A percentile compares a stretch with the other conserved stretches of the same genome.
phyloP scores from a whole-genome alignment of 2,329 filamentous ascomycete species.

The Fusarium sp. region DNA sequence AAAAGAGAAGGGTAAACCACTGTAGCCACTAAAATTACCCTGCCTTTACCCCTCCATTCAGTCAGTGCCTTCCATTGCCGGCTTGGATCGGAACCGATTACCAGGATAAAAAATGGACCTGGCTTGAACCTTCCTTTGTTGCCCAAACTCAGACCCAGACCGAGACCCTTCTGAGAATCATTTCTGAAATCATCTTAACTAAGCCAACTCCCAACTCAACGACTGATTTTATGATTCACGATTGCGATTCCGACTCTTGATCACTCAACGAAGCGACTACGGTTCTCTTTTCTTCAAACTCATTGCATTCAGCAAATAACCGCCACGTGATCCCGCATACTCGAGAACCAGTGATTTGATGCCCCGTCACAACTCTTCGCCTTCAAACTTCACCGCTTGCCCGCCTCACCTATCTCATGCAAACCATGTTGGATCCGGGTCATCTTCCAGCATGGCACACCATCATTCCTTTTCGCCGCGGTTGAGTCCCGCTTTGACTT shows the following conservation, averaged over 20 bases:
- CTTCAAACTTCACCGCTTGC: constrained; percentile 48
- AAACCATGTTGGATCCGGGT: constrained; percentile 49
- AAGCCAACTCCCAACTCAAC: constrained; percentile 22
- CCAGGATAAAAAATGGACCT: constrained; percentile 40
- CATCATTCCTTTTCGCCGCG: constrained; percentile 49
- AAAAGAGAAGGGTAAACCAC: constrained; percentile 1
- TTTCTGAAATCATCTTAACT: constrained; percentile 31
- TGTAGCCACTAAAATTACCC: not conserved
- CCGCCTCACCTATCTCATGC: constrained; percentile 41
- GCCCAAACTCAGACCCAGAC: constrained; percentile 4
- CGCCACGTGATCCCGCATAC: constrained; percentile 42
- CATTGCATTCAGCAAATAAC: constrained; percentile 17
- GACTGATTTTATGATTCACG: constrained; percentile 20
- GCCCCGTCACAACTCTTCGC: constrained; percentile 47
- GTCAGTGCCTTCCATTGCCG: constrained; percentile 36
- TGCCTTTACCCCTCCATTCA: not conserved
- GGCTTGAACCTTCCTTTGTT: constrained; percentile 24
- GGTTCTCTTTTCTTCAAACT: not conserved
- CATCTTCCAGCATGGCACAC: constrained; percentile 51
- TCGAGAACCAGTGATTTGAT: constrained; percentile 49
- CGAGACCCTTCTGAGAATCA: constrained; percentile 31
- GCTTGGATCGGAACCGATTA: constrained; percentile 43
- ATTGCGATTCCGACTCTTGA: constrained; percentile 10
- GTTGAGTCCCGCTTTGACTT: constrained; percentile 49
- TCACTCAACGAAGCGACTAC: not conserved